These are phyloP conservation scores for Penicillium angulare DNA, from an alignment of 495 filamentous ascomycete species.

Conservation along the genomic window DNA sequence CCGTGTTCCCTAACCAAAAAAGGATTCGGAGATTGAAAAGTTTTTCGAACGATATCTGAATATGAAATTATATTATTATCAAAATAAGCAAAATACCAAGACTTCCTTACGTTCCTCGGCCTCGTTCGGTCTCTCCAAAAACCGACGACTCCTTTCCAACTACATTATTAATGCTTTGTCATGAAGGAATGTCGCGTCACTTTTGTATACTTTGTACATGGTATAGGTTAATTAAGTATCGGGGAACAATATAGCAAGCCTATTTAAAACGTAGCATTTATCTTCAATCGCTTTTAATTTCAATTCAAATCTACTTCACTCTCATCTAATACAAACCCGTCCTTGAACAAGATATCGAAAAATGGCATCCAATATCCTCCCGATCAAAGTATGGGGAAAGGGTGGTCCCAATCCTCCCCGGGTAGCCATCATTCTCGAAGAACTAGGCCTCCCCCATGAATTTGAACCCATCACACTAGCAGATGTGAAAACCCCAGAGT, in stretches of 20 bases:
- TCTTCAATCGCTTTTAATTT: background rate
- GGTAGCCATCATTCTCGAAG: conserved; percentile 55
- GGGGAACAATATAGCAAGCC: no score
- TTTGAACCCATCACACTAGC: conserved; percentile 33
- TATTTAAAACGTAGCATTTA: background rate
- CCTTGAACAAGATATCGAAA: no score
- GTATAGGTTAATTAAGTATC: no score
- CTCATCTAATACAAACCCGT: no score
- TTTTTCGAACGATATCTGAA: no score
- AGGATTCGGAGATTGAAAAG: no score
- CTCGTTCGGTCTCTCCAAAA: background rate
- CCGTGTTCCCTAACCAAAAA: no score
- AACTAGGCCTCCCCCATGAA: conserved; percentile 55
- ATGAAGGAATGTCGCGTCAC: background rate
- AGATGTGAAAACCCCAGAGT: conserved; percentile 54
- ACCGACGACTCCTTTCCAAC: background rate
- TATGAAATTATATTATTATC: no score
- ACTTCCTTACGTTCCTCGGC: no score
- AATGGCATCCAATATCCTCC: background rate
- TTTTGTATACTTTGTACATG: no score
- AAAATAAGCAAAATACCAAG: no score
- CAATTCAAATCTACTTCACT: background rate
- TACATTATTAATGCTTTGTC: background rate
- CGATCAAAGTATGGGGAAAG: background rate
- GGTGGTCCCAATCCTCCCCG: conserved; percentile 57